Conservation (phyloP, 2,329 filamentous ascomycete genomes). For the Fusarium ramigenum region DNA sequence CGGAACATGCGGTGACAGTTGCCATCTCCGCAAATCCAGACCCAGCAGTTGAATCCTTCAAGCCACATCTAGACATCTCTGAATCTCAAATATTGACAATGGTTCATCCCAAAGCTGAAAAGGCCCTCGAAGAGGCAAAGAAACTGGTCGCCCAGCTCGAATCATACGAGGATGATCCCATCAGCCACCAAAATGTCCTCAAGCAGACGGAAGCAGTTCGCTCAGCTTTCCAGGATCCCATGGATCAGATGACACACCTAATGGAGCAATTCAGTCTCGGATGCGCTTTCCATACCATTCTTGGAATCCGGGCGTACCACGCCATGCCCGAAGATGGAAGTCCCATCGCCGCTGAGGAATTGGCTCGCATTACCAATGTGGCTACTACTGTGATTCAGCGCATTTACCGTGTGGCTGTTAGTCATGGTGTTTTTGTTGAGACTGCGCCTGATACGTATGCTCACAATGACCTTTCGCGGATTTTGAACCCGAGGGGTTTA, state of each 20-base stretch:
- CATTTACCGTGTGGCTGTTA: constrained; percentile 44
- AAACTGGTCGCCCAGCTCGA: constrained; percentile 41
- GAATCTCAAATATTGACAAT: background rate
- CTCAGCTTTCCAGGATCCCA: constrained; percentile 40
- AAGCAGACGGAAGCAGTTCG: constrained; percentile 40
- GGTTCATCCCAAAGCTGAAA: constrained; percentile 38
- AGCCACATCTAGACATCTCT: background rate
- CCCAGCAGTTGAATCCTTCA: background rate
- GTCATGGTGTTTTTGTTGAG: constrained; percentile 45
- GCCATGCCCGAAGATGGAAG: constrained; percentile 40
- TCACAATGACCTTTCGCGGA: constrained; percentile 46
- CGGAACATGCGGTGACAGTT: background rate
- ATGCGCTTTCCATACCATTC: constrained; percentile 42
- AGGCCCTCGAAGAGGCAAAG: constrained; percentile 41
- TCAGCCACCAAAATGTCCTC: constrained; percentile 36
- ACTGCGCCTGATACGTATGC: constrained; percentile 44
- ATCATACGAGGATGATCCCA: constrained; percentile 37
- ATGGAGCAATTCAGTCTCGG: constrained; percentile 37
- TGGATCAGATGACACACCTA: constrained; percentile 39
- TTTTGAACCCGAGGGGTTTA: constrained; percentile 41
- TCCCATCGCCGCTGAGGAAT: constrained; percentile 32
- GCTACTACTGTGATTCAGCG: constrained; percentile 46
- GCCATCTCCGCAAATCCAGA: background rate
- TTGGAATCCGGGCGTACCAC: constrained; percentile 40
- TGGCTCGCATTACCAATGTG: constrained; percentile 41